These are phyloP conservation scores for Quercus phellos DNA, from an alignment of 331 rosid species.

Conservation along the genomic window DNA sequence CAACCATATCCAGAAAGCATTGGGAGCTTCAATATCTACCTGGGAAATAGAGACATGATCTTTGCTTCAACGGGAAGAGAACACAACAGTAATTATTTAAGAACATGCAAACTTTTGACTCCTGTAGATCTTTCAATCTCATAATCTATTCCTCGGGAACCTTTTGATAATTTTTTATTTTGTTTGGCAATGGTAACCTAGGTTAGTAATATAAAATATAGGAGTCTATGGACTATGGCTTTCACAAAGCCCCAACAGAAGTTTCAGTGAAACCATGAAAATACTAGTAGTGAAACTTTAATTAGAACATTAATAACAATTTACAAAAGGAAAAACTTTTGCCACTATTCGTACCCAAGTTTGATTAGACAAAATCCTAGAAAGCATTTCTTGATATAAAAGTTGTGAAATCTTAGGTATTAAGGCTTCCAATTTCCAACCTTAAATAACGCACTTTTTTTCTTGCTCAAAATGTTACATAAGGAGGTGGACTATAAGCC, in stretches of 20 bases:
- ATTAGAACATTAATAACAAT: background rate
- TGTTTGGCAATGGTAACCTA: background rate
- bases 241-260: too few relatives aligned
- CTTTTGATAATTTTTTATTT: background rate
- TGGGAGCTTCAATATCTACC: conserved; percentile 16
- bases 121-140: conserved; percentile 8
- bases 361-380: conserved; percentile 10
- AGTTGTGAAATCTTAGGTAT: conserved; percentile 14
- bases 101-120: conserved; percentile 20
- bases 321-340: background rate
- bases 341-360: background rate
- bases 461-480: background rate
- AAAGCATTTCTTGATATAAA: background rate
- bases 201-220: background rate
- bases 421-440: background rate
- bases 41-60: conserved; percentile 14
- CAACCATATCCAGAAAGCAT: conserved; percentile 15
- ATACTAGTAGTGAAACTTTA: background rate
- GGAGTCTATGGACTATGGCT: too few relatives aligned
- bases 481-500: background rate
- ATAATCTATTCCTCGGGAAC: background rate
- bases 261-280: background rate
- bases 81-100: conserved; percentile 8
- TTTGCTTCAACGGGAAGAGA: background rate
- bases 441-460: background rate